Base-by-base conservation (phyloP, 352 stramenopile species). In the Thalassiosira ordinaria region DNA sequence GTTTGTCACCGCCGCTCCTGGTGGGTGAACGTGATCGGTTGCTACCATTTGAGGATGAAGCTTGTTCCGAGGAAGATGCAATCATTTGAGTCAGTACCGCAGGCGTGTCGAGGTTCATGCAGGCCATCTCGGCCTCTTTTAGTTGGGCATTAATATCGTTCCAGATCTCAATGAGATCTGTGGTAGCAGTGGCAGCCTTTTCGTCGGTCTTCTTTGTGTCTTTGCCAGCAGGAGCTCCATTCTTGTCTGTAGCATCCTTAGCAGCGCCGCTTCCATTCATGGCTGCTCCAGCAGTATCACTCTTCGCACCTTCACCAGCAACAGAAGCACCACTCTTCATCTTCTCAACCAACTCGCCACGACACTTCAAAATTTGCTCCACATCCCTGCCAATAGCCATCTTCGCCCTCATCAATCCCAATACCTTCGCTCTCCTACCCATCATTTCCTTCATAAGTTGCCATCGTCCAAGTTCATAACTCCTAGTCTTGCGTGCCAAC, bases 311-410 rank as follows among this genome's bases (percentile, higher is more conserved):
- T 49, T 20, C 16, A 37, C 0, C 64, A 71, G 39, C 63, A 8
- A 39, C 22, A n/a, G 37, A 24, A 7, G 16, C 52, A 6, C 7
- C 39, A 27, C 18, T 51, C 22, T 60, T 69, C 22, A 66, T 16
- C n/a, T 59, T 60, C 31, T 67, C 44, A 35, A 53, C 37, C 8
- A 73, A 14, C 20, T 68, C 57, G 46, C 71, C 78, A 31, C 84
- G 74, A 51, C 82, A 79, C 37, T 60, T 55, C 8, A 92, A 44
- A 29, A 74, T 74, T 14, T 57, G 59, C 18, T 85, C 73, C 20
- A 89, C 76, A 73, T 94, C 89, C 31, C 82, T 81, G 3, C 69
- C 73, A 55, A 93, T 85, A 49, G 85, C 82, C 31, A 88, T 65
- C 60, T 82, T 69, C 2, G 83, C 75, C 37, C 90, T 87, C 74